phyloP scores from a whole-genome alignment of 208 protist genomes.

The Leptomonas pyrrhocoris region DNA sequence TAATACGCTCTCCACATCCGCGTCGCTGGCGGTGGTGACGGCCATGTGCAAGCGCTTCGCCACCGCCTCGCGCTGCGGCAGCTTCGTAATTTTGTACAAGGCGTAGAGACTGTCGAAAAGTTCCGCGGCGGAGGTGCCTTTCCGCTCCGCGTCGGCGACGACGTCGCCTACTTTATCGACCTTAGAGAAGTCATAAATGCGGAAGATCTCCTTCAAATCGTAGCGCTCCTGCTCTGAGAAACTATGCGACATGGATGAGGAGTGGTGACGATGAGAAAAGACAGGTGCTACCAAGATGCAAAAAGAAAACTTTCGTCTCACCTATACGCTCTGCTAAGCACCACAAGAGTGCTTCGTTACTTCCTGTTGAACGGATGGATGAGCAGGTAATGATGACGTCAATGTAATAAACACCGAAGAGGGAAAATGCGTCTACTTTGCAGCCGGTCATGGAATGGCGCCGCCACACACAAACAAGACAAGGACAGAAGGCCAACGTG shows the following conservation, averaged over 20 bases:
- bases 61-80: slow-evolving; percentile 44
- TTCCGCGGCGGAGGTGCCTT: slow-evolving; percentile 22
- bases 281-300: slow-evolving; percentile 4
- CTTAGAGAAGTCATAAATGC: slow-evolving; percentile 62
- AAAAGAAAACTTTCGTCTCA: background rate
- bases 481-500: background rate
- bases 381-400: too few species aligned
- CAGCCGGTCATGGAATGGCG: too few species aligned
- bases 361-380: too few species aligned
- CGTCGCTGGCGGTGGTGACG: slow-evolving; percentile 40
- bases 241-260: background rate
- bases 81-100: slow-evolving; percentile 38
- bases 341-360: too few species aligned
- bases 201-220: slow-evolving; percentile 58
- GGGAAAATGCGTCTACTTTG: too few species aligned
- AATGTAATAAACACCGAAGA: too few species aligned
- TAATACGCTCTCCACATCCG: slow-evolving; percentile 44
- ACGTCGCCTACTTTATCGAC: slow-evolving; percentile 37
- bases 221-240: slow-evolving; percentile 44
- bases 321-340: too few species aligned
- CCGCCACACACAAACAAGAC: too few species aligned
- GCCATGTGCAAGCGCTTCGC: slow-evolving; percentile 29
- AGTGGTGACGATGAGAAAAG: background rate
- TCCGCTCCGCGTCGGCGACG: slow-evolving; percentile 22
- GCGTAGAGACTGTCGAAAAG: slow-evolving; percentile 52